A percentile compares a stretch with the other conserved stretches of the same genome.
phyloP scores from a whole-genome alignment of 495 filamentous ascomycete species.

The Terfezia boudieri region DNA sequence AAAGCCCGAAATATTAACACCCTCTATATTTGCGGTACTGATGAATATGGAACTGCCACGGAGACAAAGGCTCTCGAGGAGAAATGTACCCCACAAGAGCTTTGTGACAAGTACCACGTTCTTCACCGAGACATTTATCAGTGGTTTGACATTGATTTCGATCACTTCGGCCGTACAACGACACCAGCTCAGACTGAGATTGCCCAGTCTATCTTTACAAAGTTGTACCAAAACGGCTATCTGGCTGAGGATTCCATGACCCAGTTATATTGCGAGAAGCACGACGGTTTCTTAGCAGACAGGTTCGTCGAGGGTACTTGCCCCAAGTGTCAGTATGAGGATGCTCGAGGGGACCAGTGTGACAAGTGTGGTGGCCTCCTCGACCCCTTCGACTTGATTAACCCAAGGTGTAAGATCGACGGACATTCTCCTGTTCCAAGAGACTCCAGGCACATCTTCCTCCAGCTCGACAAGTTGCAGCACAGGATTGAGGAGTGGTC shows the following conservation, averaged over 20 bases:
- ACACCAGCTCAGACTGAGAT: slow-evolving; percentile 67
- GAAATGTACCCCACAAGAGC: slow-evolving; percentile 31
- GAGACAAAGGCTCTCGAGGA: slow-evolving; percentile 46
- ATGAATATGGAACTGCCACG: slow-evolving; percentile 75
- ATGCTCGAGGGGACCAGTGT: slow-evolving; percentile 70
- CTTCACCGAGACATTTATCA: slow-evolving; percentile 70
- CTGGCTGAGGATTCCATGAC: slow-evolving; percentile 52
- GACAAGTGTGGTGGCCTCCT: slow-evolving; percentile 66
- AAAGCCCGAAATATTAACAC: slow-evolving; percentile 44
- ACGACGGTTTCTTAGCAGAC: slow-evolving; percentile 72
- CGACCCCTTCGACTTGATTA: slow-evolving; percentile 41
- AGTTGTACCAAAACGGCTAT: slow-evolving; percentile 58
- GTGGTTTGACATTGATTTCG: slow-evolving; percentile 72
- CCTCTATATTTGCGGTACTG: slow-evolving; percentile 45
- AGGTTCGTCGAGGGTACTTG: slow-evolving; percentile 86
- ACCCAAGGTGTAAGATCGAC: slow-evolving; percentile 60
- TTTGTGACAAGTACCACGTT: slow-evolving; percentile 68
- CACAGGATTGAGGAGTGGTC: slow-evolving; percentile 51
- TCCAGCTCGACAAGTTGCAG: slow-evolving; percentile 60
- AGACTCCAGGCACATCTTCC: slow-evolving; percentile 51
- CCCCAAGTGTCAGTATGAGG: slow-evolving; percentile 43
- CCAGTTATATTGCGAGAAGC: slow-evolving; percentile 72
- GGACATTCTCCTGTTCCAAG: slow-evolving; percentile 50
- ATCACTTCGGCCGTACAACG: slow-evolving; percentile 65
- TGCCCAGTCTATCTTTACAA: slow-evolving; percentile 61